A percentile compares a stretch with the other conserved stretches of the same genome.
These are phyloP conservation scores for Candida sp. DNA, from an alignment of 1,139 yeast genomes.

Conservation along the genomic window DNA sequence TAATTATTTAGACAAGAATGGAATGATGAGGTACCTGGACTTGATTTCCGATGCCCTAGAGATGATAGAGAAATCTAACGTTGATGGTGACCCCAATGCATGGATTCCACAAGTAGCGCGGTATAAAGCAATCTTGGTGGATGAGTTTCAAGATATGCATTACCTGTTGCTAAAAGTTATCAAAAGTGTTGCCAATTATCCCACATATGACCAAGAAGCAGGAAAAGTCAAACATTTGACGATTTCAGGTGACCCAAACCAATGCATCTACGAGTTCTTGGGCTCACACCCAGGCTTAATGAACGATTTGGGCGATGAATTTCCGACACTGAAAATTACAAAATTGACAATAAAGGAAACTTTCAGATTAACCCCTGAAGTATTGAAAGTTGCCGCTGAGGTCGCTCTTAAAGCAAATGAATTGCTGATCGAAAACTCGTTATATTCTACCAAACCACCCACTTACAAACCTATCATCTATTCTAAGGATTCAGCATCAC, in stretches of 20 bases:
- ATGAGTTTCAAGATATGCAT: constrained; percentile 75
- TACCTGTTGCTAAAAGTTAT: constrained; percentile 48
- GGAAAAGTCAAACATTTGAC: constrained; percentile 47
- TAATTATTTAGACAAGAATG: constrained; percentile 22
- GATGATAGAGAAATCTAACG: constrained; percentile 17
- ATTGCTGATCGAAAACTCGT: constrained; percentile 4
- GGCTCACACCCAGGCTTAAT: constrained; percentile 45
- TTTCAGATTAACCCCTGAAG: constrained; percentile 59
- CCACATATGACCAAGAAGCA: constrained; percentile 11
- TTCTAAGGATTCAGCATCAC: constrained; percentile 18
- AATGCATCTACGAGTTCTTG: constrained; percentile 64
- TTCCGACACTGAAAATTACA: constrained; percentile 20
- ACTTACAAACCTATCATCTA: constrained; percentile 30
- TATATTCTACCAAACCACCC: constrained; percentile 17
- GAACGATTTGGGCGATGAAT: constrained; percentile 17
- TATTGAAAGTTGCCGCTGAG: constrained; percentile 39
- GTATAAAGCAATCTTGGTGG: constrained; percentile 50
- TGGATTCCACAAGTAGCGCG: constrained; percentile 21
- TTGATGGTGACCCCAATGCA: constrained; percentile 2
- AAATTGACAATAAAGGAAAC: constrained; percentile 42
- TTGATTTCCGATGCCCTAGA: constrained; percentile 27
- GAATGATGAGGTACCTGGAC: constrained; percentile 36
- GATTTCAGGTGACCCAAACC: constrained; percentile 73
- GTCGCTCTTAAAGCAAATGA: constrained; percentile 17
- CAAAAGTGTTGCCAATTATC: constrained; percentile 29